Evolutionary conservation across 345 rosid genomes (phyloP).

Genomic region (Eucalyptus marginata): DNA sequence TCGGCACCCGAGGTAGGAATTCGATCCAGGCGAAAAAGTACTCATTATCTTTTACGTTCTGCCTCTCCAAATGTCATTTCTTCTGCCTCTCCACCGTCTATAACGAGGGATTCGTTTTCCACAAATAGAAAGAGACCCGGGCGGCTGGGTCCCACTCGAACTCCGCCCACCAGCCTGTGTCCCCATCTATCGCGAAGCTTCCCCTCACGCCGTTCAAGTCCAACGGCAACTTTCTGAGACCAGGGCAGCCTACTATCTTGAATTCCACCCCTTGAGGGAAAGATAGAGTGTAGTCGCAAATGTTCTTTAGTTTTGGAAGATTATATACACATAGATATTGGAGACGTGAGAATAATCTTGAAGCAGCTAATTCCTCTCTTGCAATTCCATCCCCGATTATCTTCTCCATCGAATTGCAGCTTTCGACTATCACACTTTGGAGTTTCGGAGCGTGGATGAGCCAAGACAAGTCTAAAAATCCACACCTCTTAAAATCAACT

Average conservation of each 20-base stretch:
- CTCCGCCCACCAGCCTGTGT: background rate
- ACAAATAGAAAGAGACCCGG: background rate
- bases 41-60: background rate
- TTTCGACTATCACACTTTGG: rapidly evolving
- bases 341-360: background rate
- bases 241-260: rapidly evolving
- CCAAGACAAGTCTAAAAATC: background rate
- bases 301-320: background rate
- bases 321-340: rapidly evolving
- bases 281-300: background rate
- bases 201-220: background rate
- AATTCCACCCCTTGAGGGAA: rapidly evolving
- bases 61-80: background rate
- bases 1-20: background rate
- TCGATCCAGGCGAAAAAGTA: background rate
- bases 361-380: background rate
- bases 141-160: background rate
- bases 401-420: background rate
- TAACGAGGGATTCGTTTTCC: too few relatives aligned
- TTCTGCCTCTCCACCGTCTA: too few relatives aligned
- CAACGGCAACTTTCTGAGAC: background rate
- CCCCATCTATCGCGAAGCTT: rapidly evolving
- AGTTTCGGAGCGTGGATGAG: background rate
- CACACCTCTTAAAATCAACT: rapidly evolving
- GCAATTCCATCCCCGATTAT: background rate